phyloP scores from a whole-genome alignment of 2,329 filamentous ascomycete species.

The Paracoccidioides lutzii region DNA sequence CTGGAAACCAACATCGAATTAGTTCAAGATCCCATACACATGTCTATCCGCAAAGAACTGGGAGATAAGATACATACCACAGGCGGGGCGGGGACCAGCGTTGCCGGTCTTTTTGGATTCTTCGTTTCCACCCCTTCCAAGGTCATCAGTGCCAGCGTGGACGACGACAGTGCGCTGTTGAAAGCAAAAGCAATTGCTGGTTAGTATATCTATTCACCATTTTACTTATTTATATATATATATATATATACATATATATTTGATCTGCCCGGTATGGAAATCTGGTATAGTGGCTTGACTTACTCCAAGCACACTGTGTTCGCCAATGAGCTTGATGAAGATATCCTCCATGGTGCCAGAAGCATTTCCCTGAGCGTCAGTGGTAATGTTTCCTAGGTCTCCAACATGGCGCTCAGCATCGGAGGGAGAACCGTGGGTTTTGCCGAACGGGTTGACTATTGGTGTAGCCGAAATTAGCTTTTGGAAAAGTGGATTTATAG shows the following conservation, averaged over 20 bases:
- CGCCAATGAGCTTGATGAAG: conserved; percentile 88
- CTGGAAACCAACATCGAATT: conserved; percentile 26
- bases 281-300: conserved; percentile 16
- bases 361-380: conserved; percentile 81
- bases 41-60: background rate
- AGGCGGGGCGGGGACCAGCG: conserved; percentile 83
- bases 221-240: too few relatives aligned
- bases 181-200: background rate
- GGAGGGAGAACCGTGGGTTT: conserved; percentile 76
- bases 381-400: conserved; percentile 95
- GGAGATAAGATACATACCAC: conserved; percentile 48
- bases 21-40: background rate
- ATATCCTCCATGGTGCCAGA: conserved; percentile 69
- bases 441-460: conserved; percentile 85
- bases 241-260: too few relatives aligned
- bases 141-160: conserved; percentile 90
- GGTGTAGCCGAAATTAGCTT: background rate
- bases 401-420: conserved; percentile 87
- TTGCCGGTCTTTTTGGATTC: conserved; percentile 99
- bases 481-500: background rate
- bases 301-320: conserved; percentile 89
- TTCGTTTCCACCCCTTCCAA: conserved; percentile 81
- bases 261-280: background rate
- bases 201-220: background rate
- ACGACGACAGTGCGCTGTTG: conserved; percentile 79